Conservation (phyloP, 192 early-diverging fungal species). For the Rhizoclosmatium sp. region DNA sequence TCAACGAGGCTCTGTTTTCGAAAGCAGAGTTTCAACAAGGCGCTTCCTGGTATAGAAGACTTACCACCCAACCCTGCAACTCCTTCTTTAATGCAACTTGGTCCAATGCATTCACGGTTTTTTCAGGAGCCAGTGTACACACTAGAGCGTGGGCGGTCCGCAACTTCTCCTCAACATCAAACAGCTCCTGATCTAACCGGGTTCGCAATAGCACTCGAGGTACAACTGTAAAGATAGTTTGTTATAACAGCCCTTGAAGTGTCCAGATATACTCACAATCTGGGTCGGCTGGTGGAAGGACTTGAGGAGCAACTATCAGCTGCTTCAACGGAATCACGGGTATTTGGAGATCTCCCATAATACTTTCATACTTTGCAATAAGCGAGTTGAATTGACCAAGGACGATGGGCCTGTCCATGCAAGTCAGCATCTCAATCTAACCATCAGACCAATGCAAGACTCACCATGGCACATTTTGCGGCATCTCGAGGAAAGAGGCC, state of each 20-base stretch:
- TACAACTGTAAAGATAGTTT: not conserved
- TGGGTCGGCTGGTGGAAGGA: not conserved
- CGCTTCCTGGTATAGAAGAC: not conserved
- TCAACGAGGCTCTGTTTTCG: conserved; percentile 3
- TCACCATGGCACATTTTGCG: not conserved
- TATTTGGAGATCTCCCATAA: not conserved
- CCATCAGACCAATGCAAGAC: not conserved
- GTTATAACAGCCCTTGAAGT: not conserved
- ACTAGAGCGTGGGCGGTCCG: not conserved
- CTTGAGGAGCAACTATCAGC: conserved; percentile 12
- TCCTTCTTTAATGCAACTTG: conserved; percentile 9
- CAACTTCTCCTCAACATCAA: conserved; percentile 7
- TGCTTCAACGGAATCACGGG: not conserved
- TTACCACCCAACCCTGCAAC: conserved; percentile 16
- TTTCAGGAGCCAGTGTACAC: not conserved
- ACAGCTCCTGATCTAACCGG: conserved; percentile 18
- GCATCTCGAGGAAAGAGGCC: conserved; percentile 26
- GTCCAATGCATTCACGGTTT: conserved; percentile 7
- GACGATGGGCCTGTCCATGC: not conserved
- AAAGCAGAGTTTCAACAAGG: not conserved
- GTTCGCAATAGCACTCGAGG: conserved; percentile 23
- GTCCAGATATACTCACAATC: not conserved
- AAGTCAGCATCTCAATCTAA: not conserved
- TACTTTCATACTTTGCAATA: conserved; percentile 30
- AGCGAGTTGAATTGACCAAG: conserved; percentile 40